phyloP scores from a whole-genome alignment of 805 yeast genomes.

The Yamadazyma sp. region DNA sequence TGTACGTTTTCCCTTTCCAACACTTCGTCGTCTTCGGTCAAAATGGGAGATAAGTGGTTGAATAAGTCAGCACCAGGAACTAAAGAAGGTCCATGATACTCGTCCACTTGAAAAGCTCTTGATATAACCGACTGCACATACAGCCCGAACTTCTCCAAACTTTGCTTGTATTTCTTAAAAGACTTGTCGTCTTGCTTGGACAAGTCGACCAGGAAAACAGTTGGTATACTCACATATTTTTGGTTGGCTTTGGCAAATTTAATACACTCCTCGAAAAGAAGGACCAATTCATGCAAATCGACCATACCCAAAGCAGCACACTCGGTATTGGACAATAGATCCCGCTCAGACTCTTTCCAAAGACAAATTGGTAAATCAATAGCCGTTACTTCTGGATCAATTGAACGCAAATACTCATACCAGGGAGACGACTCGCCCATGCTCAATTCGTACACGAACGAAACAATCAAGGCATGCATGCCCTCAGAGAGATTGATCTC shows the following conservation, averaged over 20 bases:
- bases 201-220: slow-evolving; percentile 26
- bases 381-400: slow-evolving; percentile 36
- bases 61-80: slow-evolving; percentile 93
- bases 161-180: slow-evolving; percentile 15
- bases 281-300: slow-evolving; percentile 44
- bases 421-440: slow-evolving; percentile 74
- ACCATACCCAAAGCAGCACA: slow-evolving; percentile 59
- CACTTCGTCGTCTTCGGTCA: slow-evolving; percentile 14
- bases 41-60: slow-evolving; percentile 58
- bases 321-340: slow-evolving; percentile 58
- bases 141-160: slow-evolving; percentile 52
- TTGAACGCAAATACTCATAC: slow-evolving; percentile 60
- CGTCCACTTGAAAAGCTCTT: slow-evolving; percentile 80
- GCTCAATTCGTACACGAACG: slow-evolving; percentile 69
- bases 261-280: slow-evolving; percentile 39
- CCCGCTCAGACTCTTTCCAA: slow-evolving; percentile 56
- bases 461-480: slow-evolving; percentile 62
- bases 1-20: slow-evolving; percentile 51
- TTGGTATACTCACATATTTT: slow-evolving; percentile 35
- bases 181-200: slow-evolving; percentile 22
- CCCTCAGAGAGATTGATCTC: slow-evolving; percentile 48
- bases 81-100: slow-evolving; percentile 67
- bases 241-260: slow-evolving; percentile 39
- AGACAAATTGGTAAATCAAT: slow-evolving; percentile 56
- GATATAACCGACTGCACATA: slow-evolving; percentile 64